Conservation (phyloP, 140 eudicot species). For the Eryngium alpinum region DNA sequence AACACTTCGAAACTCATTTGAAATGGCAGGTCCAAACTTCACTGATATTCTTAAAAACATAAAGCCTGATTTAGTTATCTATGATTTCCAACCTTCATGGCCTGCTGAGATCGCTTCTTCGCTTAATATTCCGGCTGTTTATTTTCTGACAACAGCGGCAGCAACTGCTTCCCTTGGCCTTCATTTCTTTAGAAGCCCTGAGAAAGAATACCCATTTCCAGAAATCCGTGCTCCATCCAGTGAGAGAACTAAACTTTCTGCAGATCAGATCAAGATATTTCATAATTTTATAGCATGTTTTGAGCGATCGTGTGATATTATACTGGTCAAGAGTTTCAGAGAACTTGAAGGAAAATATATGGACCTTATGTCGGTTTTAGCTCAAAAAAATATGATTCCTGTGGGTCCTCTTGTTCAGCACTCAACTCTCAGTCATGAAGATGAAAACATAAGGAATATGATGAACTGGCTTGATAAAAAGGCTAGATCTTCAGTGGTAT, state of each 20-base stretch:
- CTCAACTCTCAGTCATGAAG: background rate
- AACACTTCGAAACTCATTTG: slow-evolving; percentile 13
- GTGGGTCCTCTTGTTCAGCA: background rate
- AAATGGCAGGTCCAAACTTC: slow-evolving; percentile 8
- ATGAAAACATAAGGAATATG: background rate
- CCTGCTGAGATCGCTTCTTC: slow-evolving; percentile 17
- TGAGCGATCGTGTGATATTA: background rate
- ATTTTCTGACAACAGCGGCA: background rate
- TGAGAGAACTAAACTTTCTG: background rate
- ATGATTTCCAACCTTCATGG: slow-evolving; percentile 30
- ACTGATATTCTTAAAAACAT: slow-evolving; percentile 9
- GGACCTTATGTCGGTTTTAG: background rate
- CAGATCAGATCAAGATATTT: background rate
- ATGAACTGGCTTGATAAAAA: slow-evolving; percentile 6
- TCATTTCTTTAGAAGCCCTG: background rate
- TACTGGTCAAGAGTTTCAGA: background rate
- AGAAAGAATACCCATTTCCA: background rate
- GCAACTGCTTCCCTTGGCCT: background rate
- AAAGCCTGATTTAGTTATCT: slow-evolving; percentile 23
- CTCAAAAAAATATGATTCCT: background rate
- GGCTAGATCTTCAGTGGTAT: background rate
- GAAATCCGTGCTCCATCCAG: background rate
- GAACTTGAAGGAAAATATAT: slow-evolving; percentile 1
- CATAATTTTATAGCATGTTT: background rate
- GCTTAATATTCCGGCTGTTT: slow-evolving; percentile 13